These are phyloP conservation scores for Blastocystis sp. DNA, from an alignment of 352 stramenopile genomes.

Conservation along the genomic window DNA sequence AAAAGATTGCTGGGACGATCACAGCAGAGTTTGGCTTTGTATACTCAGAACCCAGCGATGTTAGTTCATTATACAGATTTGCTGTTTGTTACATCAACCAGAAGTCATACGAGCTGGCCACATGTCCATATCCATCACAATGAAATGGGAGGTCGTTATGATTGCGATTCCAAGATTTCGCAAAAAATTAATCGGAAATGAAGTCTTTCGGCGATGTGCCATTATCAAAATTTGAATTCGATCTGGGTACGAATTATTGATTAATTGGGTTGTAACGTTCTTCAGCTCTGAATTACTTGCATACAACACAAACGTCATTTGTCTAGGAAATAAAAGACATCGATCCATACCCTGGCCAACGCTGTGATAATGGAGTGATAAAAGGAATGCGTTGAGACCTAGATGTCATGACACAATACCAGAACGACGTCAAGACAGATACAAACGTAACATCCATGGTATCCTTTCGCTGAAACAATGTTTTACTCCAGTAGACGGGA, in stretches of 20 bases:
- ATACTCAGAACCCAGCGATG: background rate
- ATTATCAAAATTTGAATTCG: too few species aligned
- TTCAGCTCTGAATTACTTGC: background rate
- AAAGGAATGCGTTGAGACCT: background rate
- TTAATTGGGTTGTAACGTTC: too few species aligned
- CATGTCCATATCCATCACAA: conserved; percentile 62
- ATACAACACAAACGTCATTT: background rate
- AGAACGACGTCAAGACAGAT: background rate
- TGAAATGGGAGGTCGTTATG: conserved; percentile 54
- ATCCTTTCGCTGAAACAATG: background rate
- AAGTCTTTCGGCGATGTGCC: too few species aligned
- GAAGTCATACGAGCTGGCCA: conserved; percentile 27
- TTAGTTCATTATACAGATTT: background rate
- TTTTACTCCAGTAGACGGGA: background rate
- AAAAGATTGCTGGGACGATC: background rate
- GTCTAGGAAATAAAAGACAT: background rate
- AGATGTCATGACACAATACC: background rate
- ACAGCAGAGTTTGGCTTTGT: background rate
- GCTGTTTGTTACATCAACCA: background rate
- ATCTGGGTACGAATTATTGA: too few species aligned
- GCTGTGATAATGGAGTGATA: background rate
- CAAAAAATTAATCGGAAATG: conserved; percentile 45
- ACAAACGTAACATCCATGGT: background rate
- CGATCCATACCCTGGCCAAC: background rate
- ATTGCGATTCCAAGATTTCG: conserved; percentile 57